phyloP scores from a whole-genome alignment of 768 basidiomycete genomes.

The Lactarius trivialis region DNA sequence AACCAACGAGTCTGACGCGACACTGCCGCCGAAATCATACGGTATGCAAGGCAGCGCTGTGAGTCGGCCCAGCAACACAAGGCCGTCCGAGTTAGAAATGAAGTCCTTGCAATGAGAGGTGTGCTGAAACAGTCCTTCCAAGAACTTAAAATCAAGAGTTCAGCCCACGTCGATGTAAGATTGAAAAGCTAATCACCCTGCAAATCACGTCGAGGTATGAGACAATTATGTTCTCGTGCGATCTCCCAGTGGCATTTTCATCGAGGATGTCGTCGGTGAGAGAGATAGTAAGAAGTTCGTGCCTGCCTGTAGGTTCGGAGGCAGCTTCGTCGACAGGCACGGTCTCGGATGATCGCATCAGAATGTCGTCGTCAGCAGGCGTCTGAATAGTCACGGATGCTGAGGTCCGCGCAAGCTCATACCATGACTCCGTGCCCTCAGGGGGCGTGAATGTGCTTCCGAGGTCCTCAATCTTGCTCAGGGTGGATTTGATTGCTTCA shows the following conservation, averaged over 20 bases:
- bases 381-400: background rate
- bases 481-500: constrained; percentile 61
- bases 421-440: constrained; percentile 59
- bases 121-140: constrained; percentile 93
- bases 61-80: constrained; percentile 67
- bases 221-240: constrained; percentile 70
- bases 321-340: background rate
- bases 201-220: constrained; percentile 75
- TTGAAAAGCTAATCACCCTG: constrained; percentile 43
- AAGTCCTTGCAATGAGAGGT: constrained; percentile 87
- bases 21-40: constrained; percentile 79
- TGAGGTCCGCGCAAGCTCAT: constrained; percentile 39
- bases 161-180: background rate
- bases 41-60: constrained; percentile 83
- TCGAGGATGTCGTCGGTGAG: constrained; percentile 15
- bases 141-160: constrained; percentile 49
- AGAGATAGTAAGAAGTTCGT: background rate
- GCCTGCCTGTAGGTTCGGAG: constrained; percentile 14
- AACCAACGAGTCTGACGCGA: constrained; percentile 80
- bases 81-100: constrained; percentile 63
- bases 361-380: constrained; percentile 16
- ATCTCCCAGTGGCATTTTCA: constrained; percentile 29
- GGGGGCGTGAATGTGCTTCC: constrained; percentile 55
- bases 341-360: constrained; percentile 18
- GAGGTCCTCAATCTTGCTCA: constrained; percentile 67